Conservation (phyloP, 768 basidiomycete genomes). For the Baorangia bicolor region DNA sequence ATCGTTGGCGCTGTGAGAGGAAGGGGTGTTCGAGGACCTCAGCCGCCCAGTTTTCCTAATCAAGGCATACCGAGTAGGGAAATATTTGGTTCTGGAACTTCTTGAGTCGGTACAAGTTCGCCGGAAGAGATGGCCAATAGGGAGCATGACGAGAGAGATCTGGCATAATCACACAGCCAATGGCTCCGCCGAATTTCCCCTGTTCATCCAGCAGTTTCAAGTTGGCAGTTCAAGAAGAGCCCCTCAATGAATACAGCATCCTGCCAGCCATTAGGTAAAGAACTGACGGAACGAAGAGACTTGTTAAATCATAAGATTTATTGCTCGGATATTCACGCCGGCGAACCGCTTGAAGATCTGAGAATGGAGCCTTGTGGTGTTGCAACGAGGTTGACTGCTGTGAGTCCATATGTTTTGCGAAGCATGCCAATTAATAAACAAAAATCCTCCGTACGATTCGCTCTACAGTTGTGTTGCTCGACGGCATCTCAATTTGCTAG, state of each 20-base stretch:
- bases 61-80: not conserved
- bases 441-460: not conserved
- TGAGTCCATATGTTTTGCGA: not conserved
- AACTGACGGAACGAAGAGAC: not conserved
- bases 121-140: constrained; percentile 5
- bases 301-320: not conserved
- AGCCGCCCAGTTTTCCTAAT: constrained; percentile 17
- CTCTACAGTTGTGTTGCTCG: not conserved
- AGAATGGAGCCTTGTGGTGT: not conserved
- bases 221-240: constrained; percentile 2
- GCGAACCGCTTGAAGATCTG: not conserved
- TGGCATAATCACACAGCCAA: not conserved
- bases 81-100: constrained; percentile 8
- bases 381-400: constrained; percentile 13
- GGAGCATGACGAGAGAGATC: not conserved
- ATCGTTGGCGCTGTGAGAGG: constrained; percentile 13
- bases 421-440: not conserved
- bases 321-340: not conserved
- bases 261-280: constrained; percentile 13
- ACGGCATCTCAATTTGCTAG: not conserved
- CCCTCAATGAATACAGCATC: constrained; percentile 18
- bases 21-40: constrained; percentile 25
- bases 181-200: constrained; percentile 1
- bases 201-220: not conserved
- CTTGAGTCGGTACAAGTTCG: constrained; percentile 4